Evolutionary conservation across 2,329 filamentous ascomycete genomes (phyloP).

Genomic region (Neofusicoccum sp.): DNA sequence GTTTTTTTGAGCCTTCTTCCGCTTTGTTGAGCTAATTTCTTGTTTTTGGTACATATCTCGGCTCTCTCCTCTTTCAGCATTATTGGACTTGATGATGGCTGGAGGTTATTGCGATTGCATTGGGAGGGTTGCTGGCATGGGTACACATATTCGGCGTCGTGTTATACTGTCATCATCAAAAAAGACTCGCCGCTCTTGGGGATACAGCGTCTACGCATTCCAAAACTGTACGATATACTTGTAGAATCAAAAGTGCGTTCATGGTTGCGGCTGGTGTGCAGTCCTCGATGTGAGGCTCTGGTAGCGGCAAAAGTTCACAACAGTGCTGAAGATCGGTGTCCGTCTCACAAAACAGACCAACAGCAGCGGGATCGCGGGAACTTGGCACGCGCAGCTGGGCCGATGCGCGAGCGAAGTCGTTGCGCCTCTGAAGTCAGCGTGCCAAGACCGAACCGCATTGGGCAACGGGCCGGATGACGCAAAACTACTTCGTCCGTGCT

Average conservation of each 20-base stretch:
- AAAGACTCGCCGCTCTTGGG: slow-evolving; percentile 19
- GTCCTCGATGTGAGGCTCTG: too few species aligned
- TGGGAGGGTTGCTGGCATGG: slow-evolving; percentile 20
- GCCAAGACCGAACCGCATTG: not conserved
- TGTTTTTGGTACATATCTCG: slow-evolving; percentile 8
- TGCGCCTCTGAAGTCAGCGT: not conserved
- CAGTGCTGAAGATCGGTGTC: too few species aligned
- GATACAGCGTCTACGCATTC: not conserved
- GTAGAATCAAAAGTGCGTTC: slow-evolving; percentile 1
- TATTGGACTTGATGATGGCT: not conserved
- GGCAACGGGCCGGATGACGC: not conserved
- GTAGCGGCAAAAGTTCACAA: too few species aligned
- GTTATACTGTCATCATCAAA: slow-evolving; percentile 3
- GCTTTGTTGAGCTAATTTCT: not conserved
- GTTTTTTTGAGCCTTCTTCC: not conserved
- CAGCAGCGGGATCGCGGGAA: not conserved
- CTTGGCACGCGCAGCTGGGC: not conserved
- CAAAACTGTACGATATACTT: slow-evolving; percentile 11
- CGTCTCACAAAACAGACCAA: too few species aligned
- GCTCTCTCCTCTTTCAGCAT: slow-evolving; percentile 15
- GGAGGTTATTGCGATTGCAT: slow-evolving; percentile 14
- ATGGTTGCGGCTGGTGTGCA: not conserved
- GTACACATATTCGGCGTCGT: slow-evolving; percentile 14
- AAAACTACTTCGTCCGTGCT: slow-evolving; percentile 1
- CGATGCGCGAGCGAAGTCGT: too few species aligned